Conservation (phyloP, 148 eudicot genomes). For the Pouteria glomerata region DNA sequence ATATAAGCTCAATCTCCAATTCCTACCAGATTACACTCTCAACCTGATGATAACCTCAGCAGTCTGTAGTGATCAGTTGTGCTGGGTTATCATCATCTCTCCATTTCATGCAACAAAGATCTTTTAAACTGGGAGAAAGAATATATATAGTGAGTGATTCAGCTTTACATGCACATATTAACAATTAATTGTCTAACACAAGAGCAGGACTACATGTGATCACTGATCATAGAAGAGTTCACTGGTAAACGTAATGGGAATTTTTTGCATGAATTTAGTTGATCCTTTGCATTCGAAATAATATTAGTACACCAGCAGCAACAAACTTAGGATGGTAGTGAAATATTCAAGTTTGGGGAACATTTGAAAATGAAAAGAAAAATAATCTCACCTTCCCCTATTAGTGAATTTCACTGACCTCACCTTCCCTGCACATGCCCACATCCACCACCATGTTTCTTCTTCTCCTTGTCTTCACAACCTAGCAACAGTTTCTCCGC, state of each 20-base stretch:
- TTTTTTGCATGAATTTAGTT: no score
- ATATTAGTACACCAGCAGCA: background rate
- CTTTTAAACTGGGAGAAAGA: background rate
- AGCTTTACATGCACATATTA: background rate
- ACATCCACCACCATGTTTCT: constrained; percentile 49
- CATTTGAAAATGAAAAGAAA: background rate
- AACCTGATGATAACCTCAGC: background rate
- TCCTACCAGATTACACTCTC: background rate
- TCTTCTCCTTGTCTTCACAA: constrained; percentile 30
- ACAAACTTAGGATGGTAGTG: background rate
- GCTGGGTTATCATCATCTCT: background rate
- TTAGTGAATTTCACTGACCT: constrained; percentile 42
- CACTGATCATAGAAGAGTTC: background rate
- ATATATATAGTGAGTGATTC: no score
- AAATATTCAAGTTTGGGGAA: background rate
- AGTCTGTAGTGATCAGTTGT: background rate
- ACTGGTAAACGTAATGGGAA: background rate
- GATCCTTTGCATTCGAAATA: background rate
- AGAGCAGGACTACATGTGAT: background rate
- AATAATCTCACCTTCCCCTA: background rate
- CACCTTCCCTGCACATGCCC: constrained; percentile 50
- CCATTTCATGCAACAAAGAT: background rate
- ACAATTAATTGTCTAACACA: background rate
- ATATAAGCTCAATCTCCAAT: background rate
- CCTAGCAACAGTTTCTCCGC: constrained; percentile 63